phyloP scores from a whole-genome alignment of 2,329 filamentous ascomycete genomes.

The Bimuria novae-zelandiae region DNA sequence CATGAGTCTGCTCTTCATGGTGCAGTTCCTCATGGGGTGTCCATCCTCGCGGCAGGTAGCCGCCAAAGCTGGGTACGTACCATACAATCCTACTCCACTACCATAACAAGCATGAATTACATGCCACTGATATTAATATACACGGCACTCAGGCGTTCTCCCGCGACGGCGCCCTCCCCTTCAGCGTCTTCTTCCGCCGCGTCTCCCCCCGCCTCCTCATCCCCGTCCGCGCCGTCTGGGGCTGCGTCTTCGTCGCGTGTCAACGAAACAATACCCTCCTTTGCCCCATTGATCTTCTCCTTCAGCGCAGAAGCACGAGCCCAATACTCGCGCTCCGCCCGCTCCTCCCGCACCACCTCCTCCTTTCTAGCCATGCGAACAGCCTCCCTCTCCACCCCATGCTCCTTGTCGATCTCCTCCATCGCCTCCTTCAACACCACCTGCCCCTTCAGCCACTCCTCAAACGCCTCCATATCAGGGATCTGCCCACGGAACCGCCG shows the following conservation, averaged over 20 bases:
- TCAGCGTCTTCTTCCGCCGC: slow-evolving; percentile 61
- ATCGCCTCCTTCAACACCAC: not conserved
- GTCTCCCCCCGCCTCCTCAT: slow-evolving; percentile 62
- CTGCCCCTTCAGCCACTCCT: not conserved
- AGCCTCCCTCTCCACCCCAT: not conserved
- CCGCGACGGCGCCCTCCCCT: slow-evolving; percentile 65
- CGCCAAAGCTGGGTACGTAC: slow-evolving; percentile 67
- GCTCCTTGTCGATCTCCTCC: not conserved
- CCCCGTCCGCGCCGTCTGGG: slow-evolving; percentile 62
- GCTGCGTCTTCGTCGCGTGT: slow-evolving; percentile 53
- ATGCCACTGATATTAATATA: too few relatives aligned
- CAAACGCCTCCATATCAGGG: not conserved
- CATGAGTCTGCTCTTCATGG: slow-evolving; percentile 63
- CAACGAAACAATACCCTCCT: not conserved
- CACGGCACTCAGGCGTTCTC: slow-evolving; percentile 62
- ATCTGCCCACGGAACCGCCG: not conserved
- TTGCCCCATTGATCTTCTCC: not conserved
- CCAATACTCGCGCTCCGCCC: not conserved
- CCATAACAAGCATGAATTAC: too few relatives aligned
- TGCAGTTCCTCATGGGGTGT: slow-evolving; percentile 67
- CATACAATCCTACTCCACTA: too few relatives aligned
- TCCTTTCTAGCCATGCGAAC: not conserved
- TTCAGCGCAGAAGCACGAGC: not conserved
- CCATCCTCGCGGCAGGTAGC: slow-evolving; percentile 62
- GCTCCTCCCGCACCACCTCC: not conserved